Evolutionary conservation across 495 filamentous ascomycete species (phyloP).

Genomic region (Clavariopsis aquatica): DNA sequence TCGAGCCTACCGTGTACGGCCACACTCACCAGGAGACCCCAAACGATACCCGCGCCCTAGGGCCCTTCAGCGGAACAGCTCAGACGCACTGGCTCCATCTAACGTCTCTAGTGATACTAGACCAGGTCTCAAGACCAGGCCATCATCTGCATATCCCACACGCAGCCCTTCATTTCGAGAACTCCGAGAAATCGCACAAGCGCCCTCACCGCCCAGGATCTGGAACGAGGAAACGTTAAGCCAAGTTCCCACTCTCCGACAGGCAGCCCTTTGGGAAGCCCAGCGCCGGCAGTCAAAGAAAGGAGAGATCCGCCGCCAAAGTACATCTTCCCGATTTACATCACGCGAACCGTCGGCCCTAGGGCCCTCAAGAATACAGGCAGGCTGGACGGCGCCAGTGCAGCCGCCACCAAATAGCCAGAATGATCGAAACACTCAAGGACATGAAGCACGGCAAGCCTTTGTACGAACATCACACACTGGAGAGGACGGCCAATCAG

Average conservation of each 20-base stretch:
- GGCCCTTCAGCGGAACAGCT: neutral
- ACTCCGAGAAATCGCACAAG: too few species aligned
- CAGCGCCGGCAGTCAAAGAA: too few species aligned
- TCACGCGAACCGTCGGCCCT: neutral
- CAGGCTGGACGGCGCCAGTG: neutral
- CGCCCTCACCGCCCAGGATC: too few species aligned
- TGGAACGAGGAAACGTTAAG: too few species aligned
- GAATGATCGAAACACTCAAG: conserved; percentile 34
- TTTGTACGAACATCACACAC: conserved; percentile 11
- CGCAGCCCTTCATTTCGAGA: neutral
- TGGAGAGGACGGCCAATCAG: conserved; percentile 29
- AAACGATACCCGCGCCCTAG: neutral
- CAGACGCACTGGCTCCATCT: neutral
- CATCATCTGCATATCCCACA: too few species aligned
- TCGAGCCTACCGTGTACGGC: neutral
- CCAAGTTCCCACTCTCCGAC: too few species aligned
- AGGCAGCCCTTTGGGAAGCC: too few species aligned
- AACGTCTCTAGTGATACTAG: neutral
- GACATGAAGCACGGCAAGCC: conserved; percentile 29
- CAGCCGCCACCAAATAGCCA: neutral
- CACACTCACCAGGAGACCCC: neutral
- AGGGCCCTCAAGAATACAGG: neutral
- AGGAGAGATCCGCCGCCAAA: too few species aligned
- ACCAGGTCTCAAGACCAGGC: neutral
- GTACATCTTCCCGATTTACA: too few species aligned